Evolutionary conservation across 352 stramenopile species (phyloP).

Genomic region (Phytophthora fragariaefolia): DNA sequence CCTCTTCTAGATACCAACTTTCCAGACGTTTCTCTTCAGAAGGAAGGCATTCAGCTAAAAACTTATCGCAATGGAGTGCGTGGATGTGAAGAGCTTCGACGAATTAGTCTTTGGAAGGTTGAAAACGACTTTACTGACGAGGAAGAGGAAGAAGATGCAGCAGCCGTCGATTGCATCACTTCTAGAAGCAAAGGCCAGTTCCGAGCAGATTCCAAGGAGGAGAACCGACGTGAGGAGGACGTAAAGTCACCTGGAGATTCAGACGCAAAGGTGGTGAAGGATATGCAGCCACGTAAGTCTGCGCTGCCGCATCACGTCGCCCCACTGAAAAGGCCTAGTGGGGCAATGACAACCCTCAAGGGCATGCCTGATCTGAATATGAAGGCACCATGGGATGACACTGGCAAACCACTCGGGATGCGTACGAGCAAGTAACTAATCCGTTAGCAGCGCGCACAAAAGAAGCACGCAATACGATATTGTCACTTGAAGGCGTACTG

Average conservation of each 20-base stretch:
- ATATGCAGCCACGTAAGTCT: conserved; percentile 59
- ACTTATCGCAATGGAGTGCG: conserved; percentile 78
- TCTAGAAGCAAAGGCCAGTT: conserved; percentile 29
- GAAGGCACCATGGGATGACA: conserved; percentile 85
- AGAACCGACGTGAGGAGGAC: conserved; percentile 64
- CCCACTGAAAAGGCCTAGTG: conserved; percentile 65
- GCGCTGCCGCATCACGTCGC: conserved; percentile 84
- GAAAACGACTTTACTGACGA: conserved; percentile 69
- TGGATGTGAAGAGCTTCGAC: conserved; percentile 69
- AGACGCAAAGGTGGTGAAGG: conserved; percentile 57
- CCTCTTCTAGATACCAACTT: conserved; percentile 94
- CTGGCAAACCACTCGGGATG: conserved; percentile 68
- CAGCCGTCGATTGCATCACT: conserved; percentile 42
- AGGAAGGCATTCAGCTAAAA: conserved; percentile 84
- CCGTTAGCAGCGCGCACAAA: conserved; percentile 5
- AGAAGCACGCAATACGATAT: conserved; percentile 8
- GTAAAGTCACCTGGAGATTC: conserved; percentile 50
- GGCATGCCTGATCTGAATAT: conserved; percentile 74
- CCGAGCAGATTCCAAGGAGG: conserved; percentile 61
- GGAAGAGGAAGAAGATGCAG: conserved; percentile 41
- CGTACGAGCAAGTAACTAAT: conserved; percentile 48
- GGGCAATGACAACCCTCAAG: conserved; percentile 52
- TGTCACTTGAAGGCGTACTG: background rate
- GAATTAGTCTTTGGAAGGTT: conserved; percentile 84
- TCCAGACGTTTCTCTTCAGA: conserved; percentile 92